Base-by-base conservation (phyloP, 139 green algal genomes). In the Pycnococcus provasolii region DNA sequence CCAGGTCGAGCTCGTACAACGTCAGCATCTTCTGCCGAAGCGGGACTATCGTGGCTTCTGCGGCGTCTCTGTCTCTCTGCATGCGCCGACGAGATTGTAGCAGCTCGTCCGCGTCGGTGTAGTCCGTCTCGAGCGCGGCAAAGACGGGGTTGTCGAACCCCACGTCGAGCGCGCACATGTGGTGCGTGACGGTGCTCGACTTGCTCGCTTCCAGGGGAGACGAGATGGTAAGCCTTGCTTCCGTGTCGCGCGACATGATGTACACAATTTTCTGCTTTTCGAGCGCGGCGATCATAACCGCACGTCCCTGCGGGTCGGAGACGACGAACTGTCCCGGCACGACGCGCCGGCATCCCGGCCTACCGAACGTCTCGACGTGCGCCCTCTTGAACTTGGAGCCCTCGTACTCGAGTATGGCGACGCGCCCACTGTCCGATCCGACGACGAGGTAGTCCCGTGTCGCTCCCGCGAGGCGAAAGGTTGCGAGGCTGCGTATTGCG, bases 201-300 rank as follows among this genome's bases (percentile, higher is more conserved):
- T 97, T 96, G 84, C 97, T 91, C 1, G 93, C 93, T 74, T 98
- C 93, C 39, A 99, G 84, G 0, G 94, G 93, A 1, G 84, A 95
- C 2, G 85, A 95, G 72, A 98, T 98, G 40, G 94, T 99, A 44
- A 99, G 80, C 58, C 91, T 92, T 39, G 90, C 90, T 13, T 85
- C 81, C 11, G 73, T 83, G 80, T 99, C 94, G 3, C 94, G 70
- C 79, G 97, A 98, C 7, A 99, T 79, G 26, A 98, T 89, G 74
- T 99, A 99, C 51, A 98, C 93, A 47, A 98, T 85, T 81, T 98
- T 98, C 79, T 95, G 84, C 85, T 96, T 97, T 76, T 99, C 94
- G 4, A 91, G 55, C 0, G 90, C 90, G 1, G 70, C 91, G 48
- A 98, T 85, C 83, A 98, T 91, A 77, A 83, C 87, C 8, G 94